Percentiles rank a stretch among this genome's conserved stretches.
These are phyloP conservation scores for Curvularia verruculosa DNA, from an alignment of 2,329 filamentous ascomycete genomes.

Conservation along the genomic window DNA sequence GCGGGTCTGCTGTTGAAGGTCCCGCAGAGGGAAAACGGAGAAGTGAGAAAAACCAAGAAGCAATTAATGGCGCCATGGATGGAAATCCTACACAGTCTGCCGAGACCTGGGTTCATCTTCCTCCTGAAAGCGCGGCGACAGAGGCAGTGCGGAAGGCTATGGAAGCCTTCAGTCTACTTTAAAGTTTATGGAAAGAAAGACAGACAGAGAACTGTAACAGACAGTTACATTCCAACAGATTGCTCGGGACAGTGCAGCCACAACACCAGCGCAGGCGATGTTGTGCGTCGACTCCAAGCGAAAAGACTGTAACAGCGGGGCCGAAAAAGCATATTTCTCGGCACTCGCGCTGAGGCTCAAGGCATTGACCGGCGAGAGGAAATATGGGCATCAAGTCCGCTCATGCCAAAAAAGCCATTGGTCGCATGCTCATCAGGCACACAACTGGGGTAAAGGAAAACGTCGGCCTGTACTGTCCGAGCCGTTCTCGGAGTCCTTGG, in stretches of 20 bases:
- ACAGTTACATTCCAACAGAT: neutral
- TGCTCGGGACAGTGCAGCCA: neutral
- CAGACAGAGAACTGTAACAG: neutral
- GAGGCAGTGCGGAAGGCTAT: constrained; percentile 14
- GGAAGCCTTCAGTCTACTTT: constrained; percentile 11
- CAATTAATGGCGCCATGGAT: neutral
- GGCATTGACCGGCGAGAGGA: neutral
- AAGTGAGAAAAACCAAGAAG: neutral
- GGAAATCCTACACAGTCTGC: constrained; percentile 4
- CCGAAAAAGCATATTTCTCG: neutral
- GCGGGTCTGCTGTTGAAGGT: neutral
- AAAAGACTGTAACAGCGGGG: neutral
- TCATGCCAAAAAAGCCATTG: neutral
- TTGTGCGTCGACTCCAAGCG: neutral
- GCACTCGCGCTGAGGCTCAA: neutral
- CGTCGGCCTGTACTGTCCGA: neutral
- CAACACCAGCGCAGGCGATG: neutral
- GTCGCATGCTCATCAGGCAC: neutral
- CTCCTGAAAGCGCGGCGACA: constrained; percentile 10
- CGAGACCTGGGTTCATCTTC: constrained; percentile 8
- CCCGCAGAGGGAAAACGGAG: neutral
- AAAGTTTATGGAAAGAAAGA: neutral
- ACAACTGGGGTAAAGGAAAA: neutral
- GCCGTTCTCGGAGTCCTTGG: neutral
- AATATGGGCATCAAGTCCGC: neutral